phyloP scores from a whole-genome alignment of 2,329 filamentous ascomycete species.

The Metarhizium sp. region DNA sequence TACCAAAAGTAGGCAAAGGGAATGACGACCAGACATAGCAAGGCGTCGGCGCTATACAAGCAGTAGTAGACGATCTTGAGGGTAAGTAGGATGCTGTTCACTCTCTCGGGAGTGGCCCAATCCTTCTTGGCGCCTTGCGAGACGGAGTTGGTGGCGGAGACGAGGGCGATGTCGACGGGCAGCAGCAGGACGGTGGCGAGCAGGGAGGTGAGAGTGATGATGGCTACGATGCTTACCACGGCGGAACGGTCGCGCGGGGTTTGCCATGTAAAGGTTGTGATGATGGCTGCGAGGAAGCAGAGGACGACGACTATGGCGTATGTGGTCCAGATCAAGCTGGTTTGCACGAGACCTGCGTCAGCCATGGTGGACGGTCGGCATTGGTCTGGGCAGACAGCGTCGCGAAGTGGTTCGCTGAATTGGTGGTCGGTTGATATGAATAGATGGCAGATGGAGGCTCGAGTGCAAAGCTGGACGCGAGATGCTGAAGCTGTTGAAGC shows the following conservation, averaged over 20 bases:
- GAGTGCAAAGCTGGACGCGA: neutral
- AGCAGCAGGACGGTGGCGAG: constrained; percentile 87
- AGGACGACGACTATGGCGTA: constrained; percentile 77
- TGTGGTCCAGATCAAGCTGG: constrained; percentile 87
- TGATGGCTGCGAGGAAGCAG: constrained; percentile 64
- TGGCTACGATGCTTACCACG: constrained; percentile 73
- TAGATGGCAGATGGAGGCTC: neutral
- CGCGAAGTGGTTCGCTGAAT: neutral
- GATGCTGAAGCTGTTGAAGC: neutral
- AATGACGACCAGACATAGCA: constrained; percentile 81
- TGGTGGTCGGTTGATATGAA: neutral
- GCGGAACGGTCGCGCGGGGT: constrained; percentile 76
- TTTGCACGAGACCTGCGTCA: constrained; percentile 60
- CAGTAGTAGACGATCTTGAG: constrained; percentile 87
- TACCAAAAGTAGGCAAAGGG: constrained; percentile 98
- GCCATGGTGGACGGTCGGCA: constrained; percentile 21
- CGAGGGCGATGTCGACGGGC: constrained; percentile 89
- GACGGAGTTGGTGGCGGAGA: constrained; percentile 75
- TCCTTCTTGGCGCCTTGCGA: constrained; percentile 77
- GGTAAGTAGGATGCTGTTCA: constrained; percentile 69
- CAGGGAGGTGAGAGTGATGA: constrained; percentile 76
- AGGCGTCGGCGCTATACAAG: constrained; percentile 82
- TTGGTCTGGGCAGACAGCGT: neutral
- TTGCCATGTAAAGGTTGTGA: constrained; percentile 90
- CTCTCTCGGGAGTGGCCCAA: constrained; percentile 79